These are phyloP conservation scores for Hymenoscyphus fructigenus DNA, from an alignment of 2,329 filamentous ascomycete species.

Conservation along the genomic window DNA sequence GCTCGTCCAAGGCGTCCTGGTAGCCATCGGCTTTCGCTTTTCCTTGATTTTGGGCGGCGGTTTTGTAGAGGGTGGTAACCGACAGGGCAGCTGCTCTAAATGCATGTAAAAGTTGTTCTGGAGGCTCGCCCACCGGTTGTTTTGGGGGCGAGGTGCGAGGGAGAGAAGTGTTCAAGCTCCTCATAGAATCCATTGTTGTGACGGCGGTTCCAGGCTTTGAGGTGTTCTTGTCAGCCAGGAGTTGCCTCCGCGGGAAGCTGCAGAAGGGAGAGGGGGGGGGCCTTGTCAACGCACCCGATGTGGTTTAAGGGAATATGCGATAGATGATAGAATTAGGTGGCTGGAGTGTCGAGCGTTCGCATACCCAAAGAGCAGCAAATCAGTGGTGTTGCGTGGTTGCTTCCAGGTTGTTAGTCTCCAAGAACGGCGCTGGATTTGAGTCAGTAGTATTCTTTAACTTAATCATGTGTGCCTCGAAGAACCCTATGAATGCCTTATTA, in stretches of 20 bases:
- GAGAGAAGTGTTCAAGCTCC: conserved; percentile 60
- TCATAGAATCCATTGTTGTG: conserved; percentile 60
- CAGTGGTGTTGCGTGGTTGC: background rate
- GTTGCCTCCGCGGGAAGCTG: background rate
- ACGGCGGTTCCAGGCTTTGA: background rate
- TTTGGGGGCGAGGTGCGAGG: conserved; percentile 48
- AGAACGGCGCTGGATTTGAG: background rate
- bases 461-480: background rate
- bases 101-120: conserved; percentile 74
- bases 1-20: conserved; percentile 88
- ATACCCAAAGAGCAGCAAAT: background rate
- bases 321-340: background rate
- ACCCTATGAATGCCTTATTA: background rate
- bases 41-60: conserved; percentile 74
- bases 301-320: background rate
- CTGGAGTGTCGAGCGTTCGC: background rate
- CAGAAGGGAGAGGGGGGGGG: background rate
- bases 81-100: conserved; percentile 92
- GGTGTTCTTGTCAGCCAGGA: background rate
- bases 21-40: conserved; percentile 80
- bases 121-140: conserved; percentile 43
- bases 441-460: background rate
- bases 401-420: background rate
- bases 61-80: conserved; percentile 95
- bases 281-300: background rate